Percentiles rank a stretch among this genome's conserved stretches.
Conservation (phyloP, 371 early-diverging fungal species). For the Mortierella sp. region DNA sequence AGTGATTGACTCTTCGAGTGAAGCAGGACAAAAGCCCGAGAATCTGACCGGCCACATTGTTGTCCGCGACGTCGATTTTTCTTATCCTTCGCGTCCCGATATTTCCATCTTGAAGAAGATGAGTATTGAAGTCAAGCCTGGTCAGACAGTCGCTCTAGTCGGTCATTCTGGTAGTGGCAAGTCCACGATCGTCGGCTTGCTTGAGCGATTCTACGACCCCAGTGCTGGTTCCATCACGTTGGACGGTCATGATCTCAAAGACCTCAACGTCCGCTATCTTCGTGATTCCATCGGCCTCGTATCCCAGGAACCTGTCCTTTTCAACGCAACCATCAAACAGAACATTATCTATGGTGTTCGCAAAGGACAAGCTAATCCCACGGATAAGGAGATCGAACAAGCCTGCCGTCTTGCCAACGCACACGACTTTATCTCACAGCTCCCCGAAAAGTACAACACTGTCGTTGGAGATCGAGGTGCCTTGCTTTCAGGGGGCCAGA, state of each 20-base stretch:
- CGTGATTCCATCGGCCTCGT: too few species aligned
- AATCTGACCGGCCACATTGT: conserved; percentile 71
- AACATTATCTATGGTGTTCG: too few species aligned
- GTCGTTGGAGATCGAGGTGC: conserved; percentile 76
- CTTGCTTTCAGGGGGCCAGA: conserved; percentile 83
- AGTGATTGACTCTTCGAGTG: conserved; percentile 66
- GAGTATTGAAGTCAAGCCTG: conserved; percentile 68
- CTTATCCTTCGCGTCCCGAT: conserved; percentile 78
- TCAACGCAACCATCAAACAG: background rate
- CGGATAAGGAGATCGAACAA: conserved; percentile 55
- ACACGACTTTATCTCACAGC: conserved; percentile 74
- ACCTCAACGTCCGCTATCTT: too few species aligned
- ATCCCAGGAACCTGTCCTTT: too few species aligned
- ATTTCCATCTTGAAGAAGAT: conserved; percentile 69
- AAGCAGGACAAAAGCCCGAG: conserved; percentile 63
- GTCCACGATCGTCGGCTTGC: conserved; percentile 84
- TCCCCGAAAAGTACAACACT: conserved; percentile 80
- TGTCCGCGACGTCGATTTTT: conserved; percentile 73
- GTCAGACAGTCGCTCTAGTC: conserved; percentile 74
- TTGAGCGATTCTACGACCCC: conserved; percentile 90
- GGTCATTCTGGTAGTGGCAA: conserved; percentile 89
- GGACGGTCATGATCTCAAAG: too few species aligned
- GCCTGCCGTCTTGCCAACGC: conserved; percentile 69
- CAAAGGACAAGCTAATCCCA: conserved; percentile 6
- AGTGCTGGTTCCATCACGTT: background rate